Percentiles rank a stretch among this genome's conserved stretches.
These are phyloP conservation scores for Suillus tomentosus DNA, from an alignment of 768 basidiomycete genomes.

Conservation along the genomic window DNA sequence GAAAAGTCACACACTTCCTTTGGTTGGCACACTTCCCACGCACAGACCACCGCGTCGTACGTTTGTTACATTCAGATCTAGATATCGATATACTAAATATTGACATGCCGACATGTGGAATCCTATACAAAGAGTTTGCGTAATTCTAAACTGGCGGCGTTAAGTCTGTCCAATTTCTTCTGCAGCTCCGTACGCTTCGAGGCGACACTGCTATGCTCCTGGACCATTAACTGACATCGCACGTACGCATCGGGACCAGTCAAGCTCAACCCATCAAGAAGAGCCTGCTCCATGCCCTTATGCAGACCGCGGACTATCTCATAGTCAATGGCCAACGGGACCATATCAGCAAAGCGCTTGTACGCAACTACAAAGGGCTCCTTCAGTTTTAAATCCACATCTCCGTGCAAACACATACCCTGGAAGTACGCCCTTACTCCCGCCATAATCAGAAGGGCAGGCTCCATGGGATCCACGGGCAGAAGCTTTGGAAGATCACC, in stretches of 20 bases:
- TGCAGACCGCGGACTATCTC: slow-evolving; percentile 48
- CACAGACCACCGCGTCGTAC: slow-evolving; percentile 30
- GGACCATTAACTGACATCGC: slow-evolving; percentile 53
- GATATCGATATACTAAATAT: not conserved
- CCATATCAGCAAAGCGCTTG: slow-evolving; percentile 46
- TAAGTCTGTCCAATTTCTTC: slow-evolving; percentile 54
- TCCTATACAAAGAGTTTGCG: slow-evolving; percentile 16
- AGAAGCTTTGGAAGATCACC: slow-evolving; percentile 53
- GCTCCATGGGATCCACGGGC: slow-evolving; percentile 52
- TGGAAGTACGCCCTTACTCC: slow-evolving; percentile 75
- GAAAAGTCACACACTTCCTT: slow-evolving; percentile 9
- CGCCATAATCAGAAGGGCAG: slow-evolving; percentile 67
- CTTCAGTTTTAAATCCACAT: not conserved
- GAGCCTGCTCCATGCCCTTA: slow-evolving; percentile 43
- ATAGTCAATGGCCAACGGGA: slow-evolving; percentile 45
- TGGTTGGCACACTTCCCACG: slow-evolving; percentile 14
- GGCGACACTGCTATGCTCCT: slow-evolving; percentile 49
- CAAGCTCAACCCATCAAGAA: slow-evolving; percentile 54
- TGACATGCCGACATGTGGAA: not conserved
- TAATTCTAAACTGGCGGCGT: slow-evolving; percentile 45
- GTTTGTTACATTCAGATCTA: not conserved
- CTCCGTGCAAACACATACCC: slow-evolving; percentile 43
- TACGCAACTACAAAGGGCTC: slow-evolving; percentile 41
- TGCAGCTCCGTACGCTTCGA: slow-evolving; percentile 47
- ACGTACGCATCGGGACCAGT: slow-evolving; percentile 46